Conservation (phyloP, 1,284 basidiomycete species). For the Heterobasidion parviporum region DNA sequence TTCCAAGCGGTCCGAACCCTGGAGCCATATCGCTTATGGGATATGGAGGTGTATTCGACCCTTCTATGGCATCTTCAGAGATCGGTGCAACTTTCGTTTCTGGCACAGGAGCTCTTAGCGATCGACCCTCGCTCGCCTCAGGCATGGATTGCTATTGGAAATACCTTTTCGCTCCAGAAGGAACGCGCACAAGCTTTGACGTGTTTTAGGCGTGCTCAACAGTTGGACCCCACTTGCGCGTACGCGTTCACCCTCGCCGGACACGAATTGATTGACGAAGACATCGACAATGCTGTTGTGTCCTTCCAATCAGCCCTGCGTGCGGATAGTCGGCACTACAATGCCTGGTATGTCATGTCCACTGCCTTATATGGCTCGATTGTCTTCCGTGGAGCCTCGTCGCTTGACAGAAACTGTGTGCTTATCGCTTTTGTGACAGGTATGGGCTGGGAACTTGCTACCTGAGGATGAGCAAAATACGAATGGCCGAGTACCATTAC, state of each 20-base stretch:
- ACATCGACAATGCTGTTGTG: constrained; percentile 80
- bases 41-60: constrained; percentile 94
- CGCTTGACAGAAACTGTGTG: constrained; percentile 3
- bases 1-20: constrained; percentile 74
- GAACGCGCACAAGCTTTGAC: constrained; percentile 86
- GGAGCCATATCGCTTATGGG: constrained; percentile 79
- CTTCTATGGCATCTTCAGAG: constrained; percentile 87
- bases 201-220: constrained; percentile 84
- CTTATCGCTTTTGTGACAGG: constrained; percentile 40
- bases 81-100: constrained; percentile 75
- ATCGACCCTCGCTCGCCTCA: constrained; percentile 77
- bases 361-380: constrained; percentile 3
- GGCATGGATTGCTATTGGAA: constrained; percentile 92
- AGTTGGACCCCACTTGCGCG: constrained; percentile 77
- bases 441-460: constrained; percentile 96
- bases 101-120: constrained; percentile 83
- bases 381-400: constrained; percentile 4
- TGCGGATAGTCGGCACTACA: constrained; percentile 85
- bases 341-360: constrained; percentile 70
- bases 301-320: constrained; percentile 88
- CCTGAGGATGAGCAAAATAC: constrained; percentile 82
- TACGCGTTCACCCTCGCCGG: constrained; percentile 93
- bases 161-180: constrained; percentile 86
- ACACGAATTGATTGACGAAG: constrained; percentile 91
- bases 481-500: constrained; percentile 91